Conservation (phyloP, 306 rosid species). For the Quercus gilva region DNA sequence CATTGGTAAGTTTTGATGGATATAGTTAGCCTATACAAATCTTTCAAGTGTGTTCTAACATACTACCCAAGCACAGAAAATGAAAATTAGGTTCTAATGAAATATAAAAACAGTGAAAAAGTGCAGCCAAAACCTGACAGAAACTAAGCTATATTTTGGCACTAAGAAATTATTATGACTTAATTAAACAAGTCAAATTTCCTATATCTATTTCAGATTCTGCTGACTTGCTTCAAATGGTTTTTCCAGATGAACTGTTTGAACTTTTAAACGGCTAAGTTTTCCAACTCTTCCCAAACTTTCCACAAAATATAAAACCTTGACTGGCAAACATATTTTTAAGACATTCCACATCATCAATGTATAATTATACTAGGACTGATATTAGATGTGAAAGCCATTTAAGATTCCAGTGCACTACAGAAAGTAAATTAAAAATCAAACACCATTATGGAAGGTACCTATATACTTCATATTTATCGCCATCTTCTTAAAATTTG, state of each 20-base stretch:
- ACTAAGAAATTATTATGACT: neutral
- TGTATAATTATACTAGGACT: neutral
- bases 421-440: neutral
- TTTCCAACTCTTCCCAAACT: neutral
- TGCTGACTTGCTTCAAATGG: neutral
- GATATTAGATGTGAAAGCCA: neutral
- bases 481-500: constrained; percentile 52
- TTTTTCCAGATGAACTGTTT: neutral
- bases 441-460: constrained; percentile 24
- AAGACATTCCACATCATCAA: neutral
- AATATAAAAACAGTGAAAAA: neutral
- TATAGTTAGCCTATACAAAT: neutral
- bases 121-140: neutral
- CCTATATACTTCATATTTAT: constrained; percentile 94
- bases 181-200: neutral
- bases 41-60: neutral
- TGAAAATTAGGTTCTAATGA: neutral
- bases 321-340: neutral
- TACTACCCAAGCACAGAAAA: neutral
- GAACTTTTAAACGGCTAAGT: neutral
- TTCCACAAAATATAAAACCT: neutral
- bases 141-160: neutral
- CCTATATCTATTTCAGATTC: neutral
- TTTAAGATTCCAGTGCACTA: neutral
- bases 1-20: neutral